Evolutionary conservation across 129 eudicot species (phyloP).

Genomic region (Silybum marianum): DNA sequence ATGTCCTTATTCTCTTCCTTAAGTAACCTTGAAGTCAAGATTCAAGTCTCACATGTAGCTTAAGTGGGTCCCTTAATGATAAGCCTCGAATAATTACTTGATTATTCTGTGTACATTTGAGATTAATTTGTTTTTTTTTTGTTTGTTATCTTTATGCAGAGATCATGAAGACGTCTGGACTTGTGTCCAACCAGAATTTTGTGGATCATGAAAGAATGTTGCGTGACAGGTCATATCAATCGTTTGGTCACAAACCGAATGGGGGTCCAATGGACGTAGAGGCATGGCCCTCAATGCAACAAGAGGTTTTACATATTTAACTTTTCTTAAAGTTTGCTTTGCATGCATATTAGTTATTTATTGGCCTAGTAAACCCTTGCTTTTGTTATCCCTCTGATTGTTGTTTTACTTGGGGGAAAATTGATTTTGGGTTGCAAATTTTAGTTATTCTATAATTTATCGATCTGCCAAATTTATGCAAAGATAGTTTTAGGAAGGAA

Average conservation of each 20-base stretch:
- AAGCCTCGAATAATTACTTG: not conserved
- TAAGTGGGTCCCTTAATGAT: not conserved
- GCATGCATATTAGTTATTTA: not conserved
- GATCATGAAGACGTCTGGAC: slow-evolving; percentile 63
- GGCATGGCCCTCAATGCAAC: slow-evolving; percentile 62
- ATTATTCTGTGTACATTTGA: not conserved
- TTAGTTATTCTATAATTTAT: slow-evolving; percentile 5
- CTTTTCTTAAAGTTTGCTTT: not conserved
- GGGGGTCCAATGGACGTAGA: slow-evolving; percentile 62
- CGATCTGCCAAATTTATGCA: not conserved
- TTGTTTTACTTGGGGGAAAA: not conserved
- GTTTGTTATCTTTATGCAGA: slow-evolving; percentile 44
- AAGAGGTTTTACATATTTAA: slow-evolving; percentile 42
- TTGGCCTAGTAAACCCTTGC: not conserved
- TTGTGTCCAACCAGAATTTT: slow-evolving; percentile 45
- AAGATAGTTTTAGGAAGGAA: not conserved
- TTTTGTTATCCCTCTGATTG: not conserved
- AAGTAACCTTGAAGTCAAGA: slow-evolving; percentile 9
- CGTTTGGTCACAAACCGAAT: slow-evolving; percentile 59
- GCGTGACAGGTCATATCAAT: slow-evolving; percentile 49
- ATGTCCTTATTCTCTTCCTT: not conserved
- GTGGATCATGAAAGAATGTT: slow-evolving; percentile 68
- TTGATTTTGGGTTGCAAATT: not conserved
- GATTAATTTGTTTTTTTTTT: slow-evolving; percentile 28
- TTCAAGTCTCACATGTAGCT: not conserved